Percentiles rank a stretch among this genome's conserved stretches.
Conservation (phyloP, 1,284 basidiomycete genomes). For the Chalciporus piperatoides region DNA sequence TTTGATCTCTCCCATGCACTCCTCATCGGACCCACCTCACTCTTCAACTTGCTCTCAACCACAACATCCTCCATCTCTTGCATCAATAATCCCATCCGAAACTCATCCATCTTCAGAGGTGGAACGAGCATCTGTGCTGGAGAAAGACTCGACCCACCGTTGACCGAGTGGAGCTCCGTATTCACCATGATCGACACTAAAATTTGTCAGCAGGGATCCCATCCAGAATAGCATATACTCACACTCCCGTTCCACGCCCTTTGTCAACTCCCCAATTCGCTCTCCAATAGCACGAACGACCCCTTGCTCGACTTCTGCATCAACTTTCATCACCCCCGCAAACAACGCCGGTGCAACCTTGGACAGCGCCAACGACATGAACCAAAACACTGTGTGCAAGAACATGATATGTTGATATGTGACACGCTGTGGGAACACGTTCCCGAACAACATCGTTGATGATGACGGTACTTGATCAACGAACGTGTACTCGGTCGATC, state of each 20-base stretch:
- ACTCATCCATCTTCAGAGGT: slow-evolving; percentile 20
- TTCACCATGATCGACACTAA: slow-evolving; percentile 27
- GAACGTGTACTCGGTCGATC: slow-evolving; percentile 16
- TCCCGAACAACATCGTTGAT: slow-evolving; percentile 39
- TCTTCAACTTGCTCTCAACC: slow-evolving; percentile 56
- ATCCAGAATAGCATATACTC: slow-evolving; percentile 3
- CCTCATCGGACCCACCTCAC: slow-evolving; percentile 49
- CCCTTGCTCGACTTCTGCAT: slow-evolving; percentile 20
- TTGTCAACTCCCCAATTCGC: slow-evolving; percentile 18
- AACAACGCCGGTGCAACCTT: slow-evolving; percentile 64
- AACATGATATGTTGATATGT: slow-evolving; percentile 71
- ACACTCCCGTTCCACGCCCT: slow-evolving; percentile 31
- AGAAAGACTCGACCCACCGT: slow-evolving; percentile 22
- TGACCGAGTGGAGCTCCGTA: slow-evolving; percentile 14
- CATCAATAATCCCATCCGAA: slow-evolving; percentile 43
- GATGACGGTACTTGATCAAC: slow-evolving; percentile 25
- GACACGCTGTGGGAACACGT: slow-evolving; percentile 60
- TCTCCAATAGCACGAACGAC: slow-evolving; percentile 23
- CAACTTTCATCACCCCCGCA: slow-evolving; percentile 30
- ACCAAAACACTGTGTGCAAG: slow-evolving; percentile 74
- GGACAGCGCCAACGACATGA: slow-evolving; percentile 65
- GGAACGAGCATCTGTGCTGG: slow-evolving; percentile 32
- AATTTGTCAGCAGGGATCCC: slow-evolving; percentile 1
- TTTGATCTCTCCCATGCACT: slow-evolving; percentile 47
- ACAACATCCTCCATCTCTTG: slow-evolving; percentile 61